These are phyloP conservation scores for Candida taoyuanica DNA, from an alignment of 805 yeast species.

Conservation along the genomic window DNA sequence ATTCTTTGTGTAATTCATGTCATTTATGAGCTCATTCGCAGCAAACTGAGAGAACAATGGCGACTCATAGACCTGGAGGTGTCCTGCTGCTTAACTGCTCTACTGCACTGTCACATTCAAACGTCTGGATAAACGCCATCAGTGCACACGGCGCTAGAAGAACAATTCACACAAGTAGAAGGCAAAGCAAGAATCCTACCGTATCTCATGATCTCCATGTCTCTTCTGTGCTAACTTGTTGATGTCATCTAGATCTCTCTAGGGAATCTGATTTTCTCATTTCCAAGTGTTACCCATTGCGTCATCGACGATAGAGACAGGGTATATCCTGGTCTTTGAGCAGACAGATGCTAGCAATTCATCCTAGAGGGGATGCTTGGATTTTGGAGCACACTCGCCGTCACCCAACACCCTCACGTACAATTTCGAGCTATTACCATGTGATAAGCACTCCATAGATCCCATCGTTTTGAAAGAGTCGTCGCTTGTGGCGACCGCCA, in stretches of 20 bases:
- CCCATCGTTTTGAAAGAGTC: constrained; percentile 42
- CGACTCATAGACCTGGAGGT: too few species aligned
- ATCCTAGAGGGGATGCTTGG: too few species aligned
- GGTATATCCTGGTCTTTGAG: too few species aligned
- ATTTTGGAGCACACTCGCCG: constrained; percentile 21
- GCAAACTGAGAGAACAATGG: too few species aligned
- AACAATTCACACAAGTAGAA: neutral
- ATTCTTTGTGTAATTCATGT: constrained; percentile 4
- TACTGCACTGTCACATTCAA: neutral
- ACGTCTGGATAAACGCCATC: constrained; percentile 1
- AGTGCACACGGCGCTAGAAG: neutral
- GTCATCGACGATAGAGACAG: too few species aligned
- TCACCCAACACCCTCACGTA: constrained; percentile 16
- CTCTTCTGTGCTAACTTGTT: too few species aligned
- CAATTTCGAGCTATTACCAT: constrained; percentile 10
- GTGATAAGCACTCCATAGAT: constrained; percentile 5
- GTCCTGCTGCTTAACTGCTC: too few species aligned
- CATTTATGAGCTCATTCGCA: constrained; percentile 1
- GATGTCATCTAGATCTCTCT: too few species aligned
- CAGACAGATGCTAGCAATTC: too few species aligned
- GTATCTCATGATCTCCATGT: too few species aligned
- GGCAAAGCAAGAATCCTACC: neutral
- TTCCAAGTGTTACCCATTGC: too few species aligned
- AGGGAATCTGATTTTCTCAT: too few species aligned
- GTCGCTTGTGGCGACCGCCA: constrained; percentile 46